A percentile compares a stretch with the other conserved stretches of the same genome.
phyloP scores from a whole-genome alignment of 1,284 basidiomycete genomes.

The Thelephora terrestris region DNA sequence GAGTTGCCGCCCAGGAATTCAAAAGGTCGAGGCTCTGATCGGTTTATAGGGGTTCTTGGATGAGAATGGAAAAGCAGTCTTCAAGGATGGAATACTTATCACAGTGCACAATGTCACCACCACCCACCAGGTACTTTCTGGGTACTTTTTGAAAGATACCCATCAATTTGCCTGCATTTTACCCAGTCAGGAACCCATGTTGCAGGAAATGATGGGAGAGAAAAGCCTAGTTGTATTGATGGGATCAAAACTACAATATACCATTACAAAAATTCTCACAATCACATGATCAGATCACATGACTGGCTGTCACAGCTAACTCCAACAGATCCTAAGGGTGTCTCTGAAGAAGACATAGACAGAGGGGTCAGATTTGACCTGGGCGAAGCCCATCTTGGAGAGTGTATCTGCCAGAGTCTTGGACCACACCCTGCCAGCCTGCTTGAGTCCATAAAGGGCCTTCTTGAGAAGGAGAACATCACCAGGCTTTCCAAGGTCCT shows the following conservation, averaged over 20 bases:
- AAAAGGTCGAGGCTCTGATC: not conserved
- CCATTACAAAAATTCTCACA: no score
- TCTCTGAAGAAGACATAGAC: slow-evolving; percentile 8
- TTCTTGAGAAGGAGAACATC: slow-evolving; percentile 4
- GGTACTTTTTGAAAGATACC: no score
- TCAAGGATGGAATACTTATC: not conserved
- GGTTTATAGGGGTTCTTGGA: not conserved
- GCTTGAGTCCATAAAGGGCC: slow-evolving; percentile 24
- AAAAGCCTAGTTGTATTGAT: no score
- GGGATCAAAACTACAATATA: no score
- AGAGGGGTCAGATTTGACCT: slow-evolving; percentile 9
- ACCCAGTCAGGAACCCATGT: no score
- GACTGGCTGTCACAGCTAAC: no score
- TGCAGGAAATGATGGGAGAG: no score
- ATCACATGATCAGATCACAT: no score
- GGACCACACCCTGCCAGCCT: slow-evolving; percentile 18
- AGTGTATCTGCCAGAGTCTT: slow-evolving; percentile 8
- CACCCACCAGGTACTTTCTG: not conserved
- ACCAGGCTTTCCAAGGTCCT: slow-evolving; percentile 10
- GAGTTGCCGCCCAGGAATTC: not conserved
- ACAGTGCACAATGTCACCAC: not conserved
- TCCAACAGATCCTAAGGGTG: not conserved
- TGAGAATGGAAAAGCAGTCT: not conserved
- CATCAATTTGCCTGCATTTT: no score
- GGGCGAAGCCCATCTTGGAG: slow-evolving; percentile 5